These are phyloP conservation scores for Mortierella hygrophila DNA, from an alignment of 192 early-diverging fungal species.

Conservation along the genomic window DNA sequence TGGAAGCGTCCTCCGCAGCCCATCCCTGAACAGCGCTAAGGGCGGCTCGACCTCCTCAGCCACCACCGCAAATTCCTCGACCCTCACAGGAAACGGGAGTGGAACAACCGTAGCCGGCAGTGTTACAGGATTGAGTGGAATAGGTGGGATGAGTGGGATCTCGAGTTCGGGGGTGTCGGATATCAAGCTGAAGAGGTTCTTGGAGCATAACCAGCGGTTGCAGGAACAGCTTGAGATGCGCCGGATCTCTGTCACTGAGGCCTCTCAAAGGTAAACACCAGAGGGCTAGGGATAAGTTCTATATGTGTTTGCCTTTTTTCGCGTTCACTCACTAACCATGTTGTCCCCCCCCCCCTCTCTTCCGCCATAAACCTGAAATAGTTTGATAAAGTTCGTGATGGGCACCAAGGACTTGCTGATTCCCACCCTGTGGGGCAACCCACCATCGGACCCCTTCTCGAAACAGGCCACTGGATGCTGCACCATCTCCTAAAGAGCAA, in stretches of 20 bases:
- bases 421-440: constrained; percentile 71
- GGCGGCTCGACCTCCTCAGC: constrained; percentile 19
- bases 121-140: background rate
- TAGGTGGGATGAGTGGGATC: background rate
- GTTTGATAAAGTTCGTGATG: constrained; percentile 67
- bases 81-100: constrained; percentile 13
- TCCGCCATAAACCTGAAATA: background rate
- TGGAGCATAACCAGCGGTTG: constrained; percentile 81
- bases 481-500: constrained; percentile 32
- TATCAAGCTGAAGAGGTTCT: constrained; percentile 75
- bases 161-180: constrained; percentile 60
- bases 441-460: constrained; percentile 72
- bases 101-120: background rate
- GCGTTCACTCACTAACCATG: background rate
- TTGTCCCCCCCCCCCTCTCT: background rate
- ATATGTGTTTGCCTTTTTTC: background rate
- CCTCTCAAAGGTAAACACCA: constrained; percentile 59
- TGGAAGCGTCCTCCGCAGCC: constrained; percentile 15
- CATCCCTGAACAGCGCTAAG: constrained; percentile 16
- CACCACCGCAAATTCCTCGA: constrained; percentile 27
- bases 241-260: constrained; percentile 82
- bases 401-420: constrained; percentile 73
- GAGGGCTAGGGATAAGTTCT: background rate
- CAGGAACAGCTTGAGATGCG: constrained; percentile 84
- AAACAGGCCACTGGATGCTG: constrained; percentile 63